Percentiles rank a stretch among this genome's conserved stretches.
These are phyloP conservation scores for Corniculantispora saksenae DNA, from an alignment of 2,329 filamentous ascomycete species.

Conservation along the genomic window DNA sequence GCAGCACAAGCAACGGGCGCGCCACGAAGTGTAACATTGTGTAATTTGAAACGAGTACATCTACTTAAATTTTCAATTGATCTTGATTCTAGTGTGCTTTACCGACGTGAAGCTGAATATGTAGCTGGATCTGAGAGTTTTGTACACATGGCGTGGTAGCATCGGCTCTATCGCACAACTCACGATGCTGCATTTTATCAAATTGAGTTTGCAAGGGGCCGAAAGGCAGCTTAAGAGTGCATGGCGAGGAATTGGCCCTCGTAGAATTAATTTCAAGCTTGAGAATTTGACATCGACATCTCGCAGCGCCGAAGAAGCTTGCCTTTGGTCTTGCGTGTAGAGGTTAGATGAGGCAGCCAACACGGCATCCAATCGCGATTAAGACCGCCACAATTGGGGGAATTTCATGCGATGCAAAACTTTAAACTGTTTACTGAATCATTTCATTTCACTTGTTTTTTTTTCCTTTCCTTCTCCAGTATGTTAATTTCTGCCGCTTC, in stretches of 20 bases:
- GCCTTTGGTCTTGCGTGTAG: not conserved
- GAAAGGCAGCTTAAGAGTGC: not conserved
- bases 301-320: not conserved
- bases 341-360: not conserved
- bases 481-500: not conserved
- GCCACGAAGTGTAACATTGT: too few relatives aligned
- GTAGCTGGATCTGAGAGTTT: not conserved
- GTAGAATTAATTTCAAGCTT: too few relatives aligned
- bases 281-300: too few relatives aligned
- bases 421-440: not conserved
- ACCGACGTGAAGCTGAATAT: not conserved
- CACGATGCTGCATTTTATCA: too few relatives aligned
- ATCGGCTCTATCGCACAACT: not conserved
- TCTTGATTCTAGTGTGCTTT: not conserved
- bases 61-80: not conserved
- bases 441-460: not conserved
- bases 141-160: not conserved
- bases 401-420: not conserved
- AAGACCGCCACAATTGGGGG: not conserved
- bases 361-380: not conserved
- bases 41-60: not conserved
- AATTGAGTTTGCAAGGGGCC: not conserved
- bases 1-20: too few relatives aligned
- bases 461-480: not conserved
- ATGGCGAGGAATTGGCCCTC: too few relatives aligned